These are phyloP conservation scores for Abelmoschus esculentus DNA, from an alignment of 345 rosid species.

Conservation along the genomic window DNA sequence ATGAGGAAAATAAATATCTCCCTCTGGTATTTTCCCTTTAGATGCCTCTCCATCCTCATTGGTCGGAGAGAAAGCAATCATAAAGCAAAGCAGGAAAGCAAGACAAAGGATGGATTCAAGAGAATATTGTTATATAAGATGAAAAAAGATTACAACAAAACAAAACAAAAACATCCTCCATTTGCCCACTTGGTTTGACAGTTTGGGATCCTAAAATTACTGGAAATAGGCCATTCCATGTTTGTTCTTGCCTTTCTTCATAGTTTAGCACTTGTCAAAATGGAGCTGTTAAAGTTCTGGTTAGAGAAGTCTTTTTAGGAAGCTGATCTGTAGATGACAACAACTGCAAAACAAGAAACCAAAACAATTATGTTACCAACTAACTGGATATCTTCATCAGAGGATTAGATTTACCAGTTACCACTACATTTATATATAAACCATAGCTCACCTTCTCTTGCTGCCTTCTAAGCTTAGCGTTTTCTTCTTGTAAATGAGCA, in stretches of 20 bases:
- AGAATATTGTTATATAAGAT: too few relatives aligned
- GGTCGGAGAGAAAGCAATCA: too few relatives aligned
- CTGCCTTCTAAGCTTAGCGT: constrained; percentile 37
- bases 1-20: too few relatives aligned
- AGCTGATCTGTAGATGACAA: constrained; percentile 22
- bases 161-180: background rate
- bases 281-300: constrained; percentile 41
- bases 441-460: constrained; percentile 28
- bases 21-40: too few relatives aligned
- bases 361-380: background rate
- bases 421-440: background rate
- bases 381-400: background rate
- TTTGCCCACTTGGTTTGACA: background rate
- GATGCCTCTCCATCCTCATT: too few relatives aligned
- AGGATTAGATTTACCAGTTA: background rate
- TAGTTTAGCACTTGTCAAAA: constrained; percentile 30
- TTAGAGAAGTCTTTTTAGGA: constrained; percentile 32
- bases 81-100: too few relatives aligned
- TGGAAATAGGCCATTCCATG: background rate
- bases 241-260: background rate
- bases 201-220: background rate
- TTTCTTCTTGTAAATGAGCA: constrained; percentile 32
- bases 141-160: background rate
- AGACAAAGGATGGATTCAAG: too few relatives aligned
- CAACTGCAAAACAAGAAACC: constrained; percentile 16